Conservation (phyloP, 2,329 filamentous ascomycete species). For the Fonsecaea monophora region DNA sequence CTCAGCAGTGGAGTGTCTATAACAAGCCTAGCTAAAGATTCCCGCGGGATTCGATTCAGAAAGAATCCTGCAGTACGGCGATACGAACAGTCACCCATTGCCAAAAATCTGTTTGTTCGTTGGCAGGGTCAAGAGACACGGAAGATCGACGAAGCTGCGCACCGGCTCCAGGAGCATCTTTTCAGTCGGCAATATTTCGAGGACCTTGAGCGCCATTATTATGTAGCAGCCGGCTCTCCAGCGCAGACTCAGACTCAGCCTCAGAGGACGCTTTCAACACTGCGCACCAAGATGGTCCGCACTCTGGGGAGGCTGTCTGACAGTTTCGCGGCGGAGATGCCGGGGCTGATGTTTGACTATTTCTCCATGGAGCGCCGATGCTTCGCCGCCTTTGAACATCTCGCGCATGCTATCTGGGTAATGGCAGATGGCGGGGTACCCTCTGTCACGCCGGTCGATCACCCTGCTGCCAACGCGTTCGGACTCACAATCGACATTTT, state of each 20-base stretch:
- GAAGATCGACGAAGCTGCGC: conserved; percentile 16
- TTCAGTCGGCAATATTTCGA: conserved; percentile 1
- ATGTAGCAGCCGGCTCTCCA: neutral
- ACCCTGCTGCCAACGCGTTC: neutral
- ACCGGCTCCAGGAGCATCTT: conserved; percentile 11
- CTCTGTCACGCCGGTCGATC: too few species aligned
- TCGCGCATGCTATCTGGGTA: neutral
- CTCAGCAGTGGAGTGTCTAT: conserved; percentile 9
- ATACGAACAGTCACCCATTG: conserved; percentile 2
- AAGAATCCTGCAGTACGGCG: neutral
- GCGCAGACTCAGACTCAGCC: neutral
- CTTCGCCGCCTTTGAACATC: neutral
- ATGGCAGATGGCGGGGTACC: neutral
- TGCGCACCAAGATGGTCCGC: conserved; percentile 15
- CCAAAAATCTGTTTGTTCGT: conserved; percentile 13
- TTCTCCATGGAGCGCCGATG: conserved; percentile 16
- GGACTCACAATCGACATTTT: neutral
- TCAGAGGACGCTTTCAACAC: neutral
- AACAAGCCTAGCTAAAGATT: conserved; percentile 2
- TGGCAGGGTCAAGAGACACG: conserved; percentile 9
- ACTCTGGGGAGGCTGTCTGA: conserved; percentile 10
- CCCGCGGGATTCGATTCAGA: neutral
- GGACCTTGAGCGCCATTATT: conserved; percentile 3
- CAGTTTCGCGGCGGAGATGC: conserved; percentile 15
- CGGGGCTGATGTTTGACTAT: conserved; percentile 15